Evolutionary conservation across 345 rosid species (phyloP), one percentile per base, ranked within the genome.

Genomic region (Arabis hirsuta): DNA sequence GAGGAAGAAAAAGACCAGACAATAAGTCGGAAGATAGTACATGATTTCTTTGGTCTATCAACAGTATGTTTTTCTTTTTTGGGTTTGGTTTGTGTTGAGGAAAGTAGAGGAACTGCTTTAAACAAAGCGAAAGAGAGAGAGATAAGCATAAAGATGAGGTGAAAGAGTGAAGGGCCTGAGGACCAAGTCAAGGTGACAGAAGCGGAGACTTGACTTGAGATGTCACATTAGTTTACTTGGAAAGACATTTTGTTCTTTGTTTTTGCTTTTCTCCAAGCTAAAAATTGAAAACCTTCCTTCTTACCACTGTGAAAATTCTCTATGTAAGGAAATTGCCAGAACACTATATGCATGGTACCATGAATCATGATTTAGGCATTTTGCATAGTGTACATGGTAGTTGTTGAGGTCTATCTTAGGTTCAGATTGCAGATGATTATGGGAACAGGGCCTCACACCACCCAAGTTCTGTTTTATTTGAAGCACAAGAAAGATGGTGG

Each of bases 141-240:
- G 41, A 61, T 26, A 45, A 46, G 48, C 14, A 34, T n/a, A 57
- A 24, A 58, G 45, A 62, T 71, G 53, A 48, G 32, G 13, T 60
- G 74, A 41, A 60, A 41, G 3, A 44, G 3, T 60, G 10, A 39
- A 41, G 34, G 9, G 61, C 45, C 46, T 62, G 11, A 12, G 6
- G 69, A 62, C 50, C 3, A 63, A 46, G 57, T 63, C 64, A 63
- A 24, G 47, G 13, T 36, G 42, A 58, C 64, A 55, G 1, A 45
- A 55, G 1, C 6, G 32, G 14, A 47, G 68, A 56, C 45, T 48
- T 43, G 66, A 61, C 66, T 61, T 60, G 10, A 14, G 27, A 19
- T 46, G 65, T 69, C 73, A 24, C 56, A 55, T 57, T 69, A 24
- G 66, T 58, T 60, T 71, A 60, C 67, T 42, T 69, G 20, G 46